phyloP scores from a whole-genome alignment of 495 filamentous ascomycete species.

The Penicillium taxi region DNA sequence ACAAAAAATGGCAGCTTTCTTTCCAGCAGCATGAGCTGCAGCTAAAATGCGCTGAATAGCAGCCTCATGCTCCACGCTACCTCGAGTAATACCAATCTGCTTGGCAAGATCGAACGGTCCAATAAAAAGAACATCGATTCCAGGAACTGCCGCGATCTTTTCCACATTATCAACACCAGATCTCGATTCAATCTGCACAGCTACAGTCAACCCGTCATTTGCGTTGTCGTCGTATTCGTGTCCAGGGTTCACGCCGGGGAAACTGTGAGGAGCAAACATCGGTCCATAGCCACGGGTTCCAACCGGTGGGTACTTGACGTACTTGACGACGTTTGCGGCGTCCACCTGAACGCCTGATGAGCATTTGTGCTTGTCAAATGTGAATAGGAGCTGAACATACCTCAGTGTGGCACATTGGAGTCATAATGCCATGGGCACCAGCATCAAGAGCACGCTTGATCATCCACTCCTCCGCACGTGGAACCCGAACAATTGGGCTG shows the following conservation, averaged over 20 bases:
- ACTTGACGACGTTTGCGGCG: slow-evolving; percentile 50
- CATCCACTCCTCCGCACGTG: slow-evolving; percentile 61
- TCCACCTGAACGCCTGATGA: slow-evolving; percentile 32
- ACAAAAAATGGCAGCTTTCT: slow-evolving; percentile 74
- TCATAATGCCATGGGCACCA: slow-evolving; percentile 57
- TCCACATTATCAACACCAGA: slow-evolving; percentile 42
- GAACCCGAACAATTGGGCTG: slow-evolving; percentile 60
- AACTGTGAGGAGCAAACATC: slow-evolving; percentile 42
- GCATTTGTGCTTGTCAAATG: background rate
- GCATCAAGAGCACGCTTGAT: slow-evolving; percentile 67
- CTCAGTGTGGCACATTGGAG: slow-evolving; percentile 31
- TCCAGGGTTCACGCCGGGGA: slow-evolving; percentile 34
- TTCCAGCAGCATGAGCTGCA: slow-evolving; percentile 58
- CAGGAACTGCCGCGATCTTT: slow-evolving; percentile 39
- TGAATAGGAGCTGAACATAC: slow-evolving; percentile 10
- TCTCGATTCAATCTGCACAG: slow-evolving; percentile 43
- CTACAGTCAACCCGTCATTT: slow-evolving; percentile 28
- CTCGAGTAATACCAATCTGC: slow-evolving; percentile 29
- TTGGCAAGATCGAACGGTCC: slow-evolving; percentile 52
- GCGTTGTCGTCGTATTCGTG: slow-evolving; percentile 29
- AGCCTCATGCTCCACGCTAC: slow-evolving; percentile 41
- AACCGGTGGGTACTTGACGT: slow-evolving; percentile 58
- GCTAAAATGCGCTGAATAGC: slow-evolving; percentile 57
- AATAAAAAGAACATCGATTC: slow-evolving; percentile 39
- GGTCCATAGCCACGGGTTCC: slow-evolving; percentile 60